Evolutionary conservation across 768 basidiomycete species (phyloP), one percentile per base, ranked within the genome.

Genomic region (Termitomyces sp.): DNA sequence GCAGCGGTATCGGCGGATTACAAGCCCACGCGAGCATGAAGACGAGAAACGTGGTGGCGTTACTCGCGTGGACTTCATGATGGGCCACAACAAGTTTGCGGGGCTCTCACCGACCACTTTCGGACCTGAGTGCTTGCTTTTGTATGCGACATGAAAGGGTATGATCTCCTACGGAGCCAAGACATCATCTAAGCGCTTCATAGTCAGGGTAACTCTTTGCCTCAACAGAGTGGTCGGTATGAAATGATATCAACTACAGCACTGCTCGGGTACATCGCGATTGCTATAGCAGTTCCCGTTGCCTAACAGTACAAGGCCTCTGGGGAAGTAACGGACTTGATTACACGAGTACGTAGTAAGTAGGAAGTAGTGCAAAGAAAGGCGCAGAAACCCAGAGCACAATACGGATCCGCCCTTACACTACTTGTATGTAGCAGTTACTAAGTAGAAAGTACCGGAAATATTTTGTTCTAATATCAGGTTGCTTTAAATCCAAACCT

Each of bases 21-120:
- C 66, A 0, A 70, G 70, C 20, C 62, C 68, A 4, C 66, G 66
- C 35, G 71, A 66, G 0, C 73, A 75, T 43, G 75, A 73, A 20
- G 72, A 73, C 42, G 83, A 85, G 73, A 77, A 78, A 61, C 68
- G 65, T 4, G 75, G 75, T 51, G 83, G 82, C 0, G 72, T 86
- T 60, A 81, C 78, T 64, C 73, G 84, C 53, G 76, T 86, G 4
- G 85, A 87, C 66, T 85, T 85, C 64, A 69, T 86, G 51, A 72
- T 77, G 65, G 77, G 74, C 5, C 68, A 66, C 12, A 76, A 71
- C 1, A 68, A 65, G 36, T 82, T 84, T 72, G 65, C 72, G 63
- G 80, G 80, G n/a, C 64, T 84, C 24, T 73, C 73, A 0, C 60
- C 59, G n/a, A 64, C 69, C 54, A 67, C 70, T 46, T 67, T 64